Conservation (phyloP, 2,329 filamentous ascomycete species). For the Incumbomyces delicatus region DNA sequence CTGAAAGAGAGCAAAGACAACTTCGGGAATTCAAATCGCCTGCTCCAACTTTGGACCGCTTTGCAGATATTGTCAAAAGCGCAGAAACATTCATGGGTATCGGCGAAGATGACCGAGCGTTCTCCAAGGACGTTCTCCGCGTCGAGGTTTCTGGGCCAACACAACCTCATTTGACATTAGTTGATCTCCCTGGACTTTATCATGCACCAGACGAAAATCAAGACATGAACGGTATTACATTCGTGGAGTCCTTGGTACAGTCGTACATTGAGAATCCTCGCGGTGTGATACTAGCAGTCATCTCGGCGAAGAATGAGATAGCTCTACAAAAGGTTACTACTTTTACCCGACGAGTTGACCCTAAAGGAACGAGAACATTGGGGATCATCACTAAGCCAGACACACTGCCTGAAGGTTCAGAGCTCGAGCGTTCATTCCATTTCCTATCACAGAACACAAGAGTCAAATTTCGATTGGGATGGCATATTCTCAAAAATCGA, state of each 20-base stretch:
- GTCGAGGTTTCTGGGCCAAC: slow-evolving; percentile 34
- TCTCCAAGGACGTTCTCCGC: slow-evolving; percentile 35
- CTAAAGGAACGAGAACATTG: slow-evolving; percentile 29
- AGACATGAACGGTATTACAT: slow-evolving; percentile 36
- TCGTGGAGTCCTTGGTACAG: slow-evolving; percentile 39
- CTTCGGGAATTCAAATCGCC: slow-evolving; percentile 4
- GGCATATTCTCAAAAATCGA: slow-evolving; percentile 41
- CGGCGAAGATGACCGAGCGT: slow-evolving; percentile 22
- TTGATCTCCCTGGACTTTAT: slow-evolving; percentile 38
- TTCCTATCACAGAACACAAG: slow-evolving; percentile 27
- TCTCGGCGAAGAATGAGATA: slow-evolving; percentile 35
- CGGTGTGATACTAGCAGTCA: slow-evolving; percentile 39
- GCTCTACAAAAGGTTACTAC: slow-evolving; percentile 33
- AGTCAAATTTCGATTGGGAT: slow-evolving; percentile 30
- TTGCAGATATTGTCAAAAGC: slow-evolving; percentile 41
- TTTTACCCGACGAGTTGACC: slow-evolving; percentile 28
- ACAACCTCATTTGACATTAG: slow-evolving; percentile 31
- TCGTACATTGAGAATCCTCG: slow-evolving; percentile 33
- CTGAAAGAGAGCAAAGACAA: slow-evolving; percentile 11
- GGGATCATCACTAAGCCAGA: slow-evolving; percentile 43
- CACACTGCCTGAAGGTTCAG: slow-evolving; percentile 27
- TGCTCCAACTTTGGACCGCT: slow-evolving; percentile 25
- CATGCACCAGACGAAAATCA: slow-evolving; percentile 21
- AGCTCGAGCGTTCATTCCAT: slow-evolving; percentile 27
- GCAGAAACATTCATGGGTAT: slow-evolving; percentile 46